These are phyloP conservation scores for Metschnikowia peoriensis DNA, from an alignment of 805 yeast genomes.

Conservation along the genomic window DNA sequence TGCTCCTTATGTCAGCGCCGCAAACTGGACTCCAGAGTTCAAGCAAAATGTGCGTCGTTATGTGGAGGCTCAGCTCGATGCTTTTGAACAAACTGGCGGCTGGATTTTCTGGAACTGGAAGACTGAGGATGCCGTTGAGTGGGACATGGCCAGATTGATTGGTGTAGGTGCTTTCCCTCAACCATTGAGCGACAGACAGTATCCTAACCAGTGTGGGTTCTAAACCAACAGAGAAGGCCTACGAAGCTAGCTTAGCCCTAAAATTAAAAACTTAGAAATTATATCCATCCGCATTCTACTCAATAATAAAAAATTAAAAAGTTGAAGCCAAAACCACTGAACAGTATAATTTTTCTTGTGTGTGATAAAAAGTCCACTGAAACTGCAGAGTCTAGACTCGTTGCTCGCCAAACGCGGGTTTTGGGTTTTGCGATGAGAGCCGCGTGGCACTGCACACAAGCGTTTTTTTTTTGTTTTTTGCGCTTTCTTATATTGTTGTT, in stretches of 20 bases:
- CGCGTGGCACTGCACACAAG: no score
- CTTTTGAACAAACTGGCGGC: slow-evolving; percentile 68
- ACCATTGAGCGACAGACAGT: slow-evolving; percentile 68
- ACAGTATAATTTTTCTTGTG: no score
- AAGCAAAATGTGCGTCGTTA: slow-evolving; percentile 60
- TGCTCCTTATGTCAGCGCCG: slow-evolving; percentile 27
- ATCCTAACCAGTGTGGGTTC: slow-evolving; percentile 63
- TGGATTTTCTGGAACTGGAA: slow-evolving; percentile 97
- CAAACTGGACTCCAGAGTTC: slow-evolving; percentile 58
- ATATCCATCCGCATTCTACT: no score
- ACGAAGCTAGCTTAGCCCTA: not conserved
- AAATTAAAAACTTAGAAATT: no score
- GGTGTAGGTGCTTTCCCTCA: slow-evolving; percentile 70
- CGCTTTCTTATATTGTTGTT: no score
- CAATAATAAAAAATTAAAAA: no score
- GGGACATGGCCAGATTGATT: slow-evolving; percentile 73
- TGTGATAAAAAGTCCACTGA: no score
- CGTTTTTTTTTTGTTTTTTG: no score
- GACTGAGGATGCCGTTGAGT: slow-evolving; percentile 77
- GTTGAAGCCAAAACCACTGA: no score
- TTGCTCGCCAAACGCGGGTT: no score
- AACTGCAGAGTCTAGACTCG: no score
- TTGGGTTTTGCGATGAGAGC: no score
- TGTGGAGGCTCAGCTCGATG: slow-evolving; percentile 89
- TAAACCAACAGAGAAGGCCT: slow-evolving; percentile 7